phyloP scores from a whole-genome alignment of 352 stramenopile genomes.

The Phytophthora agathidicida region DNA sequence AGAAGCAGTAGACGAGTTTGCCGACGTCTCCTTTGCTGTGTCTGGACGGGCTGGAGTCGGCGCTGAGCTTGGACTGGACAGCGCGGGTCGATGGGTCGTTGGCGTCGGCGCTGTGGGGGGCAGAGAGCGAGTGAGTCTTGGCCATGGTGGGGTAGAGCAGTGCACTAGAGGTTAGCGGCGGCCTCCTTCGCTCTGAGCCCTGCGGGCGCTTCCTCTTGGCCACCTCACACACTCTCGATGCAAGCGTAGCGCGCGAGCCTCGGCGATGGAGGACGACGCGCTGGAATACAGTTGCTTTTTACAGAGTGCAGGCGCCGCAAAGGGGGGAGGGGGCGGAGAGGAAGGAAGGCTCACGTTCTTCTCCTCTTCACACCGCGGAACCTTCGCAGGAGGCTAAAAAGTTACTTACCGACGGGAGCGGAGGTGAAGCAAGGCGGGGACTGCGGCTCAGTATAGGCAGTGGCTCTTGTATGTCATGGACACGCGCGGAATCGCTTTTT shows the following conservation, averaged over 20 bases:
- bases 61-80: constrained; percentile 28
- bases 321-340: no score
- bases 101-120: constrained; percentile 1
- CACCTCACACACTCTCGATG: no score
- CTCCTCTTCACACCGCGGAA: constrained; percentile 3
- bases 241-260: no score
- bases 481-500: constrained; percentile 12
- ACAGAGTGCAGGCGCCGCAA: constrained; percentile 6
- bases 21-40: constrained; percentile 41
- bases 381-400: constrained; percentile 14
- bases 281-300: constrained; percentile 3
- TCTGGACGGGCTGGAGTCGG: constrained; percentile 13
- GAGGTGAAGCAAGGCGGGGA: constrained; percentile 2
- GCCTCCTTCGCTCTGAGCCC: constrained; percentile 4
- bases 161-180: constrained; percentile 1
- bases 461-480: constrained; percentile 24
- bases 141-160: constrained; percentile 13
- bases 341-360: neutral
- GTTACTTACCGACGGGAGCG: constrained; percentile 23
- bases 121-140: constrained; percentile 36
- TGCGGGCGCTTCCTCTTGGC: constrained; percentile 9
- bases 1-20: constrained; percentile 42
- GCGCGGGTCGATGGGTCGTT: constrained; percentile 17
- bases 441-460: constrained; percentile 21
- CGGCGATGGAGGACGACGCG: constrained; percentile 2